Evolutionary conservation across 495 filamentous ascomycete genomes (phyloP), one percentile per base, ranked within the genome.

Genomic region (Penicillium herquei): DNA sequence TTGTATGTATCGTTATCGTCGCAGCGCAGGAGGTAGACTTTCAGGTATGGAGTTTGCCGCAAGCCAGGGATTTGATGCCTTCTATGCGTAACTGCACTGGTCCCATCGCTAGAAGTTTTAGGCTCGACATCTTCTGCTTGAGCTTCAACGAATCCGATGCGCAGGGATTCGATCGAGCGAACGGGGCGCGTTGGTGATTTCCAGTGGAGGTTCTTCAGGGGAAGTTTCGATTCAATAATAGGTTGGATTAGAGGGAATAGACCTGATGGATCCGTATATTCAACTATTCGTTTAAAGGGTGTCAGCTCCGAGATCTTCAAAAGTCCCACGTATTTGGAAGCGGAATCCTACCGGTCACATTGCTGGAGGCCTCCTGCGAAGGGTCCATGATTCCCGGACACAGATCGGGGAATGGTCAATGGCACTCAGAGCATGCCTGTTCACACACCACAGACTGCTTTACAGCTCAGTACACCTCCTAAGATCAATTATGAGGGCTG

Each of bases 1-100:
- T 95, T 97, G 75, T 98, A 98, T 3, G 84, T 86, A 32, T 98
- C 94, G 58, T 91, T 92, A 65, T 98, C 94, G 73, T 96, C 92
- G 69, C 94, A 96, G 56, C 91, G 80, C 42, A 98, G 81, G 7
- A 98, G 72, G 59, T 89, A 88, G 18, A 98, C 74, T 71, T 96
- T 97, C 60, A 98, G 76, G 70, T 98, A 98, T 7, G 94, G 93
- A 3, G 93, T 98, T 55, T 91, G 89, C 11, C 93, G 87, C 32
- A 98, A 75, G 11, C 94, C 94, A 2, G 94, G 94, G 43, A 98
- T 97, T 70, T 98, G 94, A 65, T 98, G 94, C 32, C 95, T 80
- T 11, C 93, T 85, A 58, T 88, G 87, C 59, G 84, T 74, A 10
- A 75, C 64, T 11, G 74, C 47, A 17, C 60, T 59, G 39, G 69